These are phyloP conservation scores for Botryotinia convoluta DNA, from an alignment of 2,329 filamentous ascomycete genomes.

Conservation along the genomic window DNA sequence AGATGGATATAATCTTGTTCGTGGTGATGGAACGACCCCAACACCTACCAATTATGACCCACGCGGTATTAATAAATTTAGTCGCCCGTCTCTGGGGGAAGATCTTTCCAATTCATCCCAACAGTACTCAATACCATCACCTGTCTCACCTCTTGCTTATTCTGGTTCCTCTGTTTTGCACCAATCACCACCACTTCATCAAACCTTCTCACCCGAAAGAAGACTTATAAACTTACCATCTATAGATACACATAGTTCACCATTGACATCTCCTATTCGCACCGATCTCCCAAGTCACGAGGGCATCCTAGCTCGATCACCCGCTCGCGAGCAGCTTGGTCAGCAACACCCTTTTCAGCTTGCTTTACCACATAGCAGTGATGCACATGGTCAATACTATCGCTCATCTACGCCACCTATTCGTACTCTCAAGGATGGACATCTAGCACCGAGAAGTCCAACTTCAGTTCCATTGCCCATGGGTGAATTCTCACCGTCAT, in stretches of 20 bases:
- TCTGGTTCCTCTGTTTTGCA: background rate
- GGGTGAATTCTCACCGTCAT: background rate
- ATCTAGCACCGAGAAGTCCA: background rate
- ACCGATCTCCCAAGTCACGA: conserved; percentile 29
- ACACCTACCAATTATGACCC: conserved; percentile 34
- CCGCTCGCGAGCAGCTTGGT: conserved; percentile 29
- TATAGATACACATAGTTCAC: background rate
- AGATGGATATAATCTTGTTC: conserved; percentile 35
- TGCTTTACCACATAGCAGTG: conserved; percentile 30
- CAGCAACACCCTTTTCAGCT: conserved; percentile 38
- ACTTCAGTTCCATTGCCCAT: background rate
- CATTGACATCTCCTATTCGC: conserved; percentile 17
- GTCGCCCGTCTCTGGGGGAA: conserved; percentile 19
- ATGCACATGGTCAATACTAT: conserved; percentile 10
- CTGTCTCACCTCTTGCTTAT: background rate
- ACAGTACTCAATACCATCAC: conserved; percentile 17
- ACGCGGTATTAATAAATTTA: conserved; percentile 23
- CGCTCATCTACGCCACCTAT: conserved; percentile 27
- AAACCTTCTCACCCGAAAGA: background rate
- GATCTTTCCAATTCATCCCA: conserved; percentile 21
- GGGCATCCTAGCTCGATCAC: conserved; percentile 36
- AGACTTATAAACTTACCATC: background rate
- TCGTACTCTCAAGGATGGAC: conserved; percentile 17
- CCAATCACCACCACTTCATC: background rate
- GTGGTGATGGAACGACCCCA: conserved; percentile 32